A percentile compares a stretch with the other conserved stretches of the same genome.
These are phyloP conservation scores for Kazachstania viticola DNA, from an alignment of 805 yeast genomes.

Conservation along the genomic window DNA sequence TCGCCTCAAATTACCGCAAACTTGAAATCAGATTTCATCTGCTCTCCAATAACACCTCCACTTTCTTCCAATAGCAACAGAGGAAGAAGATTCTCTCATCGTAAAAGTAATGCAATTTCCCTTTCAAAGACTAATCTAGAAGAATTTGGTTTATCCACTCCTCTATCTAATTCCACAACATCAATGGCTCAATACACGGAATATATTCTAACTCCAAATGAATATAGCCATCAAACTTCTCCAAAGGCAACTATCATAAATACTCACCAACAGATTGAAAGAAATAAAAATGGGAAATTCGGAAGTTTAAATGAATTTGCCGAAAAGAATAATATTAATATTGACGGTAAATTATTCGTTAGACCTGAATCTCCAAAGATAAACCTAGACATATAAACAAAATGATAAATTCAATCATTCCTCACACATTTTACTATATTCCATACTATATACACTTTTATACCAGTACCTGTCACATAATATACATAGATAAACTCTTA, in stretches of 20 bases:
- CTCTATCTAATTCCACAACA: no score
- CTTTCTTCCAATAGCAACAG: no score
- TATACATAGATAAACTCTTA: no score
- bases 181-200: not conserved
- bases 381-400: constrained; percentile 6
- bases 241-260: constrained; percentile 10
- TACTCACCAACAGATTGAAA: constrained; percentile 21
- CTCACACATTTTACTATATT: not conserved
- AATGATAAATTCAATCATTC: not conserved
- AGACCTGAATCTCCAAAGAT: constrained; percentile 16
- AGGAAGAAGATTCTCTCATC: no score
- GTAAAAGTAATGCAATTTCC: no score
- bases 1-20: no score
- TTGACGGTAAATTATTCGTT: constrained; percentile 15
- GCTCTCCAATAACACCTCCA: no score
- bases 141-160: no score
- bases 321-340: constrained; percentile 8
- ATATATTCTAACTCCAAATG: not conserved
- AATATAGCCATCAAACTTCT: constrained; percentile 7
- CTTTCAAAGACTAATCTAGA: no score
- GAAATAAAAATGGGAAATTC: constrained; percentile 16
- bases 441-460: not conserved
- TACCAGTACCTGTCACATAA: no score
- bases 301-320: constrained; percentile 14
- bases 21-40: no score